Evolutionary conservation across 805 yeast species (phyloP).

Genomic region (Ogataea methylovora): DNA sequence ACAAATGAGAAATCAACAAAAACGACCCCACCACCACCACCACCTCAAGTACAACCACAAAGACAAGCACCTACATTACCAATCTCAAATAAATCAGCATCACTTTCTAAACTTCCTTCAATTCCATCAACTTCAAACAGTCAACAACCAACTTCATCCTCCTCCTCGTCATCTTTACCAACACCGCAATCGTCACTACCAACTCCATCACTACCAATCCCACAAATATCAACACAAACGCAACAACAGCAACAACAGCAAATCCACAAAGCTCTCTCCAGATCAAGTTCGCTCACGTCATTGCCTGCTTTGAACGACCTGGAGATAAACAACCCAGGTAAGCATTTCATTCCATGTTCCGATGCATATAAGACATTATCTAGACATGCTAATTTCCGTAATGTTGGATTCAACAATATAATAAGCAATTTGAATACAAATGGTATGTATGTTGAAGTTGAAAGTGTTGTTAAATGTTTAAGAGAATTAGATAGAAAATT

Average conservation of each 20-base stretch:
- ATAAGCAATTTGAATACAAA: constrained; percentile 71
- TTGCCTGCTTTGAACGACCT: constrained; percentile 20
- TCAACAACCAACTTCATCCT: background rate
- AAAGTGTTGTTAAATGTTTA: constrained; percentile 76
- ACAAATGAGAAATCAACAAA: background rate
- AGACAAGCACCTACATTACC: constrained; percentile 1
- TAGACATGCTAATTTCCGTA: constrained; percentile 68
- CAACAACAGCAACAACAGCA: constrained; percentile 2
- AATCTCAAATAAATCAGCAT: too few relatives aligned
- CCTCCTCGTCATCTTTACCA: background rate
- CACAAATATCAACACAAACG: background rate
- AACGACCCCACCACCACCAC: background rate
- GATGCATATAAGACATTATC: constrained; percentile 86
- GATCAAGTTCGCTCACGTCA: constrained; percentile 13
- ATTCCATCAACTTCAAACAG: too few relatives aligned
- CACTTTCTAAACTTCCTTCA: too few relatives aligned
- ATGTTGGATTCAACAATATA: constrained; percentile 65
- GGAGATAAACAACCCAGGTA: constrained; percentile 25
- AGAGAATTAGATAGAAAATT: constrained; percentile 72
- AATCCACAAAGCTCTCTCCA: constrained; percentile 10
- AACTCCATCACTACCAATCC: background rate
- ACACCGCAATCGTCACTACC: background rate
- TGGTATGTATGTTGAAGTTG: constrained; percentile 91
- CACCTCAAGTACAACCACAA: too few relatives aligned
- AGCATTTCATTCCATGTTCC: constrained; percentile 73